Evolutionary conservation across 2,329 filamentous ascomycete species (phyloP), one percentile per base, ranked within the genome.

Genomic region (Colletotrichum spaethianum): DNA sequence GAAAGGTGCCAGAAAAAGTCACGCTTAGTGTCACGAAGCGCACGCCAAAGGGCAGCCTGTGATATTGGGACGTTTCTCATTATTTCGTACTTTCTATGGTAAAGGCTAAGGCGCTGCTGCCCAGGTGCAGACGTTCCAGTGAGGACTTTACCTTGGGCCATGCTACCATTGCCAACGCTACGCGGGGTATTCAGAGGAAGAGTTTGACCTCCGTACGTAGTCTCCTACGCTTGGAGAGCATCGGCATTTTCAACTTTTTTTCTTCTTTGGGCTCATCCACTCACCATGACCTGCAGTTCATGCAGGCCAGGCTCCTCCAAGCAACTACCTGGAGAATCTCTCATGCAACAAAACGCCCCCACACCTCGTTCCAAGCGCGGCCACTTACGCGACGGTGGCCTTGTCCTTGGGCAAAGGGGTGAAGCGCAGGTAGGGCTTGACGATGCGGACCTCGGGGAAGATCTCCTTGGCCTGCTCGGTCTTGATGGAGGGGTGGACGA

Each of bases 381-480:
- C 70, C 65, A 60, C 70, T 55, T 80, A 83, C 62, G 78, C 78
- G 68, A 79, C 78, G 57, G 79, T 80, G 48, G 80, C 78, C 80
- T 84, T 83, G 70, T 89, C 86, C 85, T 90, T 89, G 79, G 90
- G 85, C 69, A 92, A 85, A 74, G 89, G 84, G 53, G 93, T 94
- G 83, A 92, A 94, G 81, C 93, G 88, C 80, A 95, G 87, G 84
- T 95, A 93, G 68, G 90, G 90, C 88, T 92, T 92, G 82, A 92
- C 88, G 75, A 88, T 87, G 79, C 87, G 87, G 84, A 91, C 89
- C 75, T 96, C 88, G 74, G 94, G 94, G 88, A 97, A 98, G 80
- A 97, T 91, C 85, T 93, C 91, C 89, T 92, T 92, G 80, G 95
- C 95, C 85, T 96, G 92, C 82, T 94, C 93, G 74, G 94, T 95